phyloP scores from a whole-genome alignment of 2,329 filamentous ascomycete genomes.

The Aspergillus eucalypticola region DNA sequence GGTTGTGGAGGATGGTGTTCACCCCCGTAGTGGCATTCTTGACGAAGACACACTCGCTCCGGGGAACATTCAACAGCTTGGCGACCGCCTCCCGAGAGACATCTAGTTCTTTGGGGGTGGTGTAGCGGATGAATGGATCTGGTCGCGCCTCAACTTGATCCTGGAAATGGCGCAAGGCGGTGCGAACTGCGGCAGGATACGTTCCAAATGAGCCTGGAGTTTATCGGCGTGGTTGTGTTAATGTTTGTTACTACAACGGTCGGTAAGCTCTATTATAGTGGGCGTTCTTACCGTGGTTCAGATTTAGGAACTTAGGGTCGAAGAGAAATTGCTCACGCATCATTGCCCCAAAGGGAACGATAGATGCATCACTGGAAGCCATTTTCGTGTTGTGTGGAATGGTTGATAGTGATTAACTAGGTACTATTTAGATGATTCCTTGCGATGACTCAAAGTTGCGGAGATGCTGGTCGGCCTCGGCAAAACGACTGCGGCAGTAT shows the following conservation, averaged over 20 bases:
- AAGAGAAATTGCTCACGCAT: constrained; percentile 69
- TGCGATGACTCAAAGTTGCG: no score
- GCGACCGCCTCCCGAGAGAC: constrained; percentile 66
- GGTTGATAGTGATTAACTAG: no score
- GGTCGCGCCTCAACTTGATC: no score
- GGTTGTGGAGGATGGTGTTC: constrained; percentile 75
- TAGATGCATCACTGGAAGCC: no score
- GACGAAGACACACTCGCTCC: constrained; percentile 71
- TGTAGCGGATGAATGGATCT: constrained; percentile 63
- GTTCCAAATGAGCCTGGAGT: constrained; percentile 70
- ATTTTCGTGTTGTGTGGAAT: no score
- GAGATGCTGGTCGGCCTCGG: no score
- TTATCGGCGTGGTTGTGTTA: not conserved
- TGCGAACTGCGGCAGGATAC: constrained; percentile 52
- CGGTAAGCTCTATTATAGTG: not conserved
- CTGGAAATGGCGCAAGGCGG: no score
- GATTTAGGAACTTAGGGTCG: constrained; percentile 64
- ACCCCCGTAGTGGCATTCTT: constrained; percentile 71
- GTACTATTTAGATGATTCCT: no score
- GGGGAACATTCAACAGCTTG: constrained; percentile 64
- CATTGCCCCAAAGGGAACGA: constrained; percentile 51
- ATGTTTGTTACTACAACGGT: not conserved
- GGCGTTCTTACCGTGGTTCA: constrained; percentile 69
- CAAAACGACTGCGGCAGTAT: no score
- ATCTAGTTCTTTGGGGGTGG: constrained; percentile 58